These are phyloP conservation scores for Microbotryum scabiosae DNA, from an alignment of 1,284 basidiomycete genomes.

Conservation along the genomic window DNA sequence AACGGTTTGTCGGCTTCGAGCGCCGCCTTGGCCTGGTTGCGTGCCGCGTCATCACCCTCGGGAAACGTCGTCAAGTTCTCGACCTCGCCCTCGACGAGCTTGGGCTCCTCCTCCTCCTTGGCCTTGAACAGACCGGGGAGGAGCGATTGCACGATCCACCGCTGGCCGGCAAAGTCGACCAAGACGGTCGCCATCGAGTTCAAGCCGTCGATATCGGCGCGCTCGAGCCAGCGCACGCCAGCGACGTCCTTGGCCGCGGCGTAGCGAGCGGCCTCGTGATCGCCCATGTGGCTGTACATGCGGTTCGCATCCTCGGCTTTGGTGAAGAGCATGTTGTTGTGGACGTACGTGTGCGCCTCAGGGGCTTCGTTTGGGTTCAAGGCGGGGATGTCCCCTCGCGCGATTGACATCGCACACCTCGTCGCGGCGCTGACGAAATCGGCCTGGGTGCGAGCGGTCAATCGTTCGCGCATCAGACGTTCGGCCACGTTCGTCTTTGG, in stretches of 20 bases:
- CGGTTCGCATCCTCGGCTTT: constrained; percentile 50
- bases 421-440: constrained; percentile 50
- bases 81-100: constrained; percentile 13
- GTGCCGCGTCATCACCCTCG: constrained; percentile 31
- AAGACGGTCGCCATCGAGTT: constrained; percentile 43
- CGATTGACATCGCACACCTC: constrained; percentile 46
- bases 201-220: constrained; percentile 42
- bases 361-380: constrained; percentile 49
- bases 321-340: constrained; percentile 52
- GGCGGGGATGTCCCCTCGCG: constrained; percentile 36
- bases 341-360: constrained; percentile 49
- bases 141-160: constrained; percentile 52
- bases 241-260: constrained; percentile 52
- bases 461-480: constrained; percentile 48
- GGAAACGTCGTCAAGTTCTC: constrained; percentile 20
- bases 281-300: constrained; percentile 49
- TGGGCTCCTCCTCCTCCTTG: constrained; percentile 14
- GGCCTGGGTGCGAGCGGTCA: constrained; percentile 48
- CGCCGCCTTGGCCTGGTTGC: constrained; percentile 50
- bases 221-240: constrained; percentile 48
- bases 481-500: constrained; percentile 46
- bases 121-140: constrained; percentile 51
- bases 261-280: constrained; percentile 50
- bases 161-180: constrained; percentile 51
- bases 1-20: constrained; percentile 66